Conservation (phyloP, 257 asterid species). For the Penstemon davidsonii region DNA sequence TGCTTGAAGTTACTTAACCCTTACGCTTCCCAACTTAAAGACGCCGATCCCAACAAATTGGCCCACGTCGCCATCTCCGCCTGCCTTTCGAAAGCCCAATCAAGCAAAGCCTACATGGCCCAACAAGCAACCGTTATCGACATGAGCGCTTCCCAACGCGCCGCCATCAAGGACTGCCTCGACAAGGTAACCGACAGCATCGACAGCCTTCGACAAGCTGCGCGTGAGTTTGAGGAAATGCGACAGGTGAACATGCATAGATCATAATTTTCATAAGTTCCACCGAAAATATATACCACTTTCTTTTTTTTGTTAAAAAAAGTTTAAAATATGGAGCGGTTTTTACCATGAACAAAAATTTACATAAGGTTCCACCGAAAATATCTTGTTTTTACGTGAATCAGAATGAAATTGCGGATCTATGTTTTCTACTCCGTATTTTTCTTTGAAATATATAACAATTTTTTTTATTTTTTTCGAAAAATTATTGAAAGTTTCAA, state of each 20-base stretch:
- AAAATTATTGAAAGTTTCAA: too few relatives aligned
- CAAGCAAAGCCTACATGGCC: slow-evolving; percentile 20
- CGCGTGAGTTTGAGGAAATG: slow-evolving; percentile 40
- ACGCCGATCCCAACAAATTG: slow-evolving; percentile 22
- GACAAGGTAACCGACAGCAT: slow-evolving; percentile 35
- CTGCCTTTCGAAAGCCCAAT: slow-evolving; percentile 12
- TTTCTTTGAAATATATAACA: too few relatives aligned
- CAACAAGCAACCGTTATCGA: slow-evolving; percentile 3
- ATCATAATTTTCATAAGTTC: too few relatives aligned
- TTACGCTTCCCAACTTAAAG: slow-evolving; percentile 26
- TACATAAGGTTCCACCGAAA: too few relatives aligned
- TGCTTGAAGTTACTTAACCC: slow-evolving; percentile 17
- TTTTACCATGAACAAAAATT: too few relatives aligned
- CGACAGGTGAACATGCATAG: background rate
- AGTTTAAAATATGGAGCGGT: too few relatives aligned
- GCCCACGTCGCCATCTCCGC: slow-evolving; percentile 31
- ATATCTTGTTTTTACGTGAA: too few relatives aligned
- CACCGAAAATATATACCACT: too few relatives aligned
- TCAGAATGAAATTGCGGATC: too few relatives aligned
- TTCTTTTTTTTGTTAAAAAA: too few relatives aligned
- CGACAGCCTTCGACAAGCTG: slow-evolving; percentile 43
- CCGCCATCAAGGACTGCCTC: slow-evolving; percentile 45
- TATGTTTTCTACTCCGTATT: too few relatives aligned
- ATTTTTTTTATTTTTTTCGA: too few relatives aligned
- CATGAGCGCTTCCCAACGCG: background rate